Evolutionary conservation across 1,139 yeast genomes (phyloP).

Genomic region (Blastobotrys malaysiensis): DNA sequence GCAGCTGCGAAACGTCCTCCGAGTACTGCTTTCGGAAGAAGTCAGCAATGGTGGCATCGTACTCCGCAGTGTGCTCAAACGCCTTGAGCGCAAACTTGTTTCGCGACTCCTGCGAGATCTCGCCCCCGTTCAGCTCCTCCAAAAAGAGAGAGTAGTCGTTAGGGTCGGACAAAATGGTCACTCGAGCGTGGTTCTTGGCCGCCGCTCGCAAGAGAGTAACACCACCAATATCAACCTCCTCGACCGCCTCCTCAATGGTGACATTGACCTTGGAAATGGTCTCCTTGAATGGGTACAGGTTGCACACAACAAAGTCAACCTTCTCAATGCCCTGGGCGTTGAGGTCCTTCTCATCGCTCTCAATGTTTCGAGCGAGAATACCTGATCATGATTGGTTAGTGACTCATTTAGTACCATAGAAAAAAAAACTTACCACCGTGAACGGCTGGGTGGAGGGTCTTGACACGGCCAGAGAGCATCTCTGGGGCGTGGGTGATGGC

Average conservation of each 20-base stretch:
- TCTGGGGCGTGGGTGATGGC: conserved; percentile 97
- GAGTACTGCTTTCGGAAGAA: conserved; percentile 96
- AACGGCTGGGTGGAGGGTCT: conserved; percentile 96
- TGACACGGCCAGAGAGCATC: conserved; percentile 97
- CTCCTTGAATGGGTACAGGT: conserved; percentile 96
- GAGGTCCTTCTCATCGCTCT: conserved; percentile 83
- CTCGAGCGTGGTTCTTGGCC: conserved; percentile 96
- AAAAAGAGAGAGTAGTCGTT: conserved; percentile 82
- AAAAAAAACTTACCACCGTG: conserved; percentile 55
- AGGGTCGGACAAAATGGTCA: conserved; percentile 91
- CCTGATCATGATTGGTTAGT: conserved; percentile 29
- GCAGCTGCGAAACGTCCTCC: conserved; percentile 82
- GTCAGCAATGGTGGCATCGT: conserved; percentile 92
- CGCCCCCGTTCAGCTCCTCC: conserved; percentile 75
- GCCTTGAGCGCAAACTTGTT: conserved; percentile 91
- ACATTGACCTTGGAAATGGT: conserved; percentile 94
- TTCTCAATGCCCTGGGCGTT: conserved; percentile 84
- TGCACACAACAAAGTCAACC: conserved; percentile 95
- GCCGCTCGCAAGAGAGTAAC: conserved; percentile 97
- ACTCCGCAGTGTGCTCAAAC: conserved; percentile 96
- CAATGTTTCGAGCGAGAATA: conserved; percentile 87
- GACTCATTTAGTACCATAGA: background rate
- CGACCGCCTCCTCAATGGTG: conserved; percentile 95
- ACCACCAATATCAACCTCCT: conserved; percentile 98
- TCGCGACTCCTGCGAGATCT: conserved; percentile 66